A percentile compares a stretch with the other conserved stretches of the same genome.
These are phyloP conservation scores for Boletus eberwhitei DNA, from an alignment of 768 basidiomycete species.

Conservation along the genomic window DNA sequence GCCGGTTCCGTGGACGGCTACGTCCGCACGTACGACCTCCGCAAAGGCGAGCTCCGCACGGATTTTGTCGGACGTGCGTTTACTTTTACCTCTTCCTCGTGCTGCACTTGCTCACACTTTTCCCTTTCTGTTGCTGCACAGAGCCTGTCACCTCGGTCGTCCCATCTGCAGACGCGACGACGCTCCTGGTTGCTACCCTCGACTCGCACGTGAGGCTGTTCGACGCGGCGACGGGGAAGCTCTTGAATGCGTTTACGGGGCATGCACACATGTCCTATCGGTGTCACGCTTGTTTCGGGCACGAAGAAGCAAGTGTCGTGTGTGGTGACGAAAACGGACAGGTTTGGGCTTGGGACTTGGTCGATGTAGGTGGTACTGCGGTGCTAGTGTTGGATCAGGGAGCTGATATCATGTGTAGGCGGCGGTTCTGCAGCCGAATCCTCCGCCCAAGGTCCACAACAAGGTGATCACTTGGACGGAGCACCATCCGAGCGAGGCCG, in stretches of 20 bases:
- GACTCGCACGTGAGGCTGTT: constrained; percentile 86
- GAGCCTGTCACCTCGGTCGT: constrained; percentile 85
- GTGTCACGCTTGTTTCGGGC: constrained; percentile 77
- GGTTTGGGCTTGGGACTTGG: constrained; percentile 91
- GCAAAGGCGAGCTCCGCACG: constrained; percentile 84
- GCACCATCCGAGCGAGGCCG: constrained; percentile 76
- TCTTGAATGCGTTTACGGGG: constrained; percentile 82
- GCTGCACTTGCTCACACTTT: background rate
- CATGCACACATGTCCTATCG: constrained; percentile 75
- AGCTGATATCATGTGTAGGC: constrained; percentile 46
- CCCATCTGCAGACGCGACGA: constrained; percentile 75
- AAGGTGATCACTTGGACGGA: constrained; percentile 92
- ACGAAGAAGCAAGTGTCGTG: constrained; percentile 76
- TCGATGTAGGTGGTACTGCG: constrained; percentile 58
- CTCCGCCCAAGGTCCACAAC: constrained; percentile 74
- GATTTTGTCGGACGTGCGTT: constrained; percentile 89
- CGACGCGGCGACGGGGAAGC: constrained; percentile 76
- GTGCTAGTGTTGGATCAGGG: background rate
- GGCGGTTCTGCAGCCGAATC: constrained; percentile 62
- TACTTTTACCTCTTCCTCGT: background rate
- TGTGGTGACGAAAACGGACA: constrained; percentile 88
- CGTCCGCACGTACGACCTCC: constrained; percentile 90
- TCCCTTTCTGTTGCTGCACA: constrained; percentile 27
- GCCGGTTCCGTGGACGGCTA: constrained; percentile 90
- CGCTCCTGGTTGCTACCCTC: constrained; percentile 77